Base-by-base conservation (phyloP, 768 basidiomycete genomes). In the Krasilnikovozyma curviuscula region DNA sequence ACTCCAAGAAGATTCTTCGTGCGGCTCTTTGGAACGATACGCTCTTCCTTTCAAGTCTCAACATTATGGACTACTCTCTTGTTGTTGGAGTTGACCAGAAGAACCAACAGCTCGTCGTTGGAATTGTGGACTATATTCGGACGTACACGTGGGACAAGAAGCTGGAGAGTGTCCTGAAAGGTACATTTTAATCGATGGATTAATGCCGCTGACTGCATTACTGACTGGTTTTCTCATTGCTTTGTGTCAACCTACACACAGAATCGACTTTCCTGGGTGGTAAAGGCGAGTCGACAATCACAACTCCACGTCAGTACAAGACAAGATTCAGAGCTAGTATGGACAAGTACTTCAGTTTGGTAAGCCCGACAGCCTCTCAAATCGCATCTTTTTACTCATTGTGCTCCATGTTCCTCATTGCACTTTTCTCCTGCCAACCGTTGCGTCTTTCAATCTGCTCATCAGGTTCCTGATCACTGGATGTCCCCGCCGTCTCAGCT, bases 111-210 rank as follows among this genome's bases (percentile, higher is more conserved):
- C 70, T 97, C n/a, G 84, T 93, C 10, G 74, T 91, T 37, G 93
- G 93, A 19, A 95, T 98, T 32, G 86, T 98, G 46, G 91, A 93
- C 63, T 93, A 86, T 59, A 83, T 91, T 54, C 80, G 88, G 8
- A 88, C 86, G 3, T 91, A 89, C 60, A 91, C 85, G 0, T 93
- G 86, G 86, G 93, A 98, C 68, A 98, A 98, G 69, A 88, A 86
- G 57, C 68, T 98, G 16, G 13, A 28, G 25, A 3, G 19, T 21
- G 2, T 10, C 18, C 24, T 21, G 7, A n/a, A 5, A 10, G 24
- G 14, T 6, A 3, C 13, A n/a, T 14, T 21, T 19, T 18, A 18
- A 3, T 14, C 25, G 14, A 24, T 42, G n/a, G 9, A n/a, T 13
- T 28, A 16, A 10, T 23, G 18, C 21, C 21, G 5, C 14, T 13